phyloP scores from a whole-genome alignment of 192 early-diverging fungal species.

The Backusella westeae region DNA sequence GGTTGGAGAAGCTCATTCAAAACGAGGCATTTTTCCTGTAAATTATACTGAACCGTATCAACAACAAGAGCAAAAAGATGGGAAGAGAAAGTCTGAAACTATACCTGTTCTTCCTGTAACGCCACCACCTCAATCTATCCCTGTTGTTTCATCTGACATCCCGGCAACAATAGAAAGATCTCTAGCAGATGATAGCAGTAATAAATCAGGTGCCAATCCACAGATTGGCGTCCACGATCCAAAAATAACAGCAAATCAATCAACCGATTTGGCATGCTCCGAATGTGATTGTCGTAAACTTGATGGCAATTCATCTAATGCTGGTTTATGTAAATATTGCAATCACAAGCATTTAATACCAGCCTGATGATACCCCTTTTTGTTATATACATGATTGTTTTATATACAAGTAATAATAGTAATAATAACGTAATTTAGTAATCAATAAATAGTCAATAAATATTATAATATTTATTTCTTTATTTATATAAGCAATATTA shows the following conservation, averaged over 20 bases:
- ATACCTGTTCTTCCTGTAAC: background rate
- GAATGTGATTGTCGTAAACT: background rate
- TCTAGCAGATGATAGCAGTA: background rate
- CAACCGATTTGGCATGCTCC: constrained; percentile 8
- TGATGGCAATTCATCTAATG: background rate
- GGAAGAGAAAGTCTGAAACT: constrained; percentile 2
- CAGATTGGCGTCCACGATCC: background rate
- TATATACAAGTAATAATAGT: background rate
- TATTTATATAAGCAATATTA: background rate
- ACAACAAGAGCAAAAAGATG: constrained; percentile 10
- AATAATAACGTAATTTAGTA: background rate
- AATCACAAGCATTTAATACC: background rate
- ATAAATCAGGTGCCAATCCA: background rate
- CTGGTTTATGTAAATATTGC: background rate
- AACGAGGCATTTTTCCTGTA: constrained; percentile 87
- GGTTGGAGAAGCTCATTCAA: constrained; percentile 76
- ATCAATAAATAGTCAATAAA: background rate
- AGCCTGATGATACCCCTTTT: background rate
- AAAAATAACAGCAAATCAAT: background rate
- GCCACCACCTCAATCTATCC: constrained; percentile 1
- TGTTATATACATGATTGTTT: background rate
- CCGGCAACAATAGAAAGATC: background rate
- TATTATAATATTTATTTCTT: background rate
- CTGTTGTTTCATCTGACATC: background rate
- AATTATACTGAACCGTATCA: constrained; percentile 79